Evolutionary conservation across 2,329 filamentous ascomycete species (phyloP), one percentile per base, ranked within the genome.

Genomic region (Aureobasidium sp.): DNA sequence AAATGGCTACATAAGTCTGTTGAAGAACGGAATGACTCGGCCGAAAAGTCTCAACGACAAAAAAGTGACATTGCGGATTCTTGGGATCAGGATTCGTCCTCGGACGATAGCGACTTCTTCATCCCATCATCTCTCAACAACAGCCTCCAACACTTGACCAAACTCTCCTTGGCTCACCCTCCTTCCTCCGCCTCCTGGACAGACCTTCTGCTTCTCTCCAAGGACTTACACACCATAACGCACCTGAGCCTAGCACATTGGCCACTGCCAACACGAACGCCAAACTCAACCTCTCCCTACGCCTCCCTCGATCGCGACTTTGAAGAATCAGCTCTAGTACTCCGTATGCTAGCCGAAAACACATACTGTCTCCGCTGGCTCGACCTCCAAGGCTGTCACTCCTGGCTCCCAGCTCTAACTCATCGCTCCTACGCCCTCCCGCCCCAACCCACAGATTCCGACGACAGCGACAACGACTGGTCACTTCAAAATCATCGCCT

Each of bases 201-300:
- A 15, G 77, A 80, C 5, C 75, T 87, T 2, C 73, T 87, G 2
- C 71, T 74, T 1, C 69, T 87, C 0, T 76, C 84, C 0, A 76
- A 79, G 0, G 75, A 81, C 29, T 71, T 84, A 0, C 76, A 80
- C n/a, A 83, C 78, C 3, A 70, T 87, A 27, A 86, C 83, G 0
- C 84, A 87, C 66, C 75, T 87, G 2, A 87, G 84, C 0, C 75
- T 87, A 2, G 84, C 84, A 2, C 77, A 84, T 69, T 87, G 84
- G 84, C 83, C 84, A 2, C 73, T 76, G 23, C 84, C 84, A 2
- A 82, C 80, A 0, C 72, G 81, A n/a, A 84, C 82, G 0, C 82
- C 82, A 0, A 81, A 83, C 64, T 73, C 82, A 2, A 79, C 78
- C 4, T 76, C 82, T 62, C 76, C 78, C 58, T 84, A 85, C 71